These are phyloP conservation scores for Ophiocordyceps sinensis DNA, from an alignment of 2,329 filamentous ascomycete genomes.

Conservation along the genomic window DNA sequence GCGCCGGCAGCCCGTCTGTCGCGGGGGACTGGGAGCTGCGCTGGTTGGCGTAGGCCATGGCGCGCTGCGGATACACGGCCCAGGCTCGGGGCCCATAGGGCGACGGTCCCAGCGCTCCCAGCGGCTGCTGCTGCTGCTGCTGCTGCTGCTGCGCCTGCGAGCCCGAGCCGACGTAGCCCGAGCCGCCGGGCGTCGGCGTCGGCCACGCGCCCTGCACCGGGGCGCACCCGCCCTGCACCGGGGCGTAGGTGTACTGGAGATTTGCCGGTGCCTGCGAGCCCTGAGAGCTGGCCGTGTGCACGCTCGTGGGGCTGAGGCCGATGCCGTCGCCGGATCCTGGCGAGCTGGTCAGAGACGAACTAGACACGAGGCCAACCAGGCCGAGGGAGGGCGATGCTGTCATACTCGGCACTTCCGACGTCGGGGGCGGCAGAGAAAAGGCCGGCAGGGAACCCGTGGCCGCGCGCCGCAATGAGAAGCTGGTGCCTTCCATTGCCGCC, in stretches of 20 bases:
- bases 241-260: conserved; percentile 34
- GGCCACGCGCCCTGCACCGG: conserved; percentile 46
- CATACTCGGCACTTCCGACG: conserved; percentile 20
- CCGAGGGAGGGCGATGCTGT: background rate
- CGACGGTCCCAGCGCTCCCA: conserved; percentile 13
- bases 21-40: conserved; percentile 30
- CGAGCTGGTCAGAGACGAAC: conserved; percentile 19
- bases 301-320: conserved; percentile 44
- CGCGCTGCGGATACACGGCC: conserved; percentile 35
- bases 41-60: conserved; percentile 23
- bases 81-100: conserved; percentile 12
- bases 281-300: conserved; percentile 44
- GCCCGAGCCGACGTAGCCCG: conserved; percentile 36
- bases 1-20: conserved; percentile 43
- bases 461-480: conserved; percentile 19
- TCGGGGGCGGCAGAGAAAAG: conserved; percentile 21
- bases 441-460: conserved; percentile 18
- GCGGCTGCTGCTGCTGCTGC: no score
- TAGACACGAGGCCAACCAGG: background rate
- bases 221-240: no score
- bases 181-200: conserved; percentile 31
- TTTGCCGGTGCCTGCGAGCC: conserved; percentile 39
- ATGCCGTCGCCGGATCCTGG: conserved; percentile 45
- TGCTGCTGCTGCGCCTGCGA: conserved; percentile 15
- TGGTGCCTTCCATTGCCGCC: conserved; percentile 14